Evolutionary conservation across 2,329 filamentous ascomycete genomes (phyloP).

Genomic region (Chaetomiaceae sp.): DNA sequence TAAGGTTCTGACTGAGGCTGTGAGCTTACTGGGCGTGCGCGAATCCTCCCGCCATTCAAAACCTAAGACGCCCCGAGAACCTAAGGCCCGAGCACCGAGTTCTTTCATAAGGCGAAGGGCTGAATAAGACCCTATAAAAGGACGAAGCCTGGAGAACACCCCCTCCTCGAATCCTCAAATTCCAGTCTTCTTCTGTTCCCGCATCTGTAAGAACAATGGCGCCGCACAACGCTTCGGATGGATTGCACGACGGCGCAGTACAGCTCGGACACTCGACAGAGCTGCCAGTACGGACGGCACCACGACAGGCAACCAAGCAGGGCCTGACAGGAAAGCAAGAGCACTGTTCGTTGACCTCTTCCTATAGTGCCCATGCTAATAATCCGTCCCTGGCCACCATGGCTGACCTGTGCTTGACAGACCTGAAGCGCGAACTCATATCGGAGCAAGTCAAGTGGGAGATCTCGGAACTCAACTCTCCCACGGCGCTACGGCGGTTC

Average conservation of each 20-base stretch:
- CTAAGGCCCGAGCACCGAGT: neutral
- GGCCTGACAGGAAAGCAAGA: conserved; percentile 91
- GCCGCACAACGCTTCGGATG: conserved; percentile 1
- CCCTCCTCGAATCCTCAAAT: neutral
- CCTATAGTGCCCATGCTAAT: no score
- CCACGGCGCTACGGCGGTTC: conserved; percentile 90
- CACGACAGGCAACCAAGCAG: conserved; percentile 37
- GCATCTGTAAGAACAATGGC: conserved; percentile 11
- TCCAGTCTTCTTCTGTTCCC: neutral
- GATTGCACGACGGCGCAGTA: conserved; percentile 4
- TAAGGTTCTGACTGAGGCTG: neutral
- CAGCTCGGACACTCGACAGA: conserved; percentile 6
- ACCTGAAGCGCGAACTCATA: conserved; percentile 93
- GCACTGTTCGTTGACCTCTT: conserved; percentile 63
- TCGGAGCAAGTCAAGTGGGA: conserved; percentile 85
- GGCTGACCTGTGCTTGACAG: conserved; percentile 42
- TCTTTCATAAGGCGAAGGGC: neutral
- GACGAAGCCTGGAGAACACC: neutral
- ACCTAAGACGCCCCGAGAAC: conserved; percentile 7
- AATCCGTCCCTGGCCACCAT: no score
- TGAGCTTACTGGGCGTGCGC: neutral
- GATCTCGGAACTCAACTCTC: conserved; percentile 88
- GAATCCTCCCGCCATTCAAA: no score
- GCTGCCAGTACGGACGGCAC: conserved; percentile 16
- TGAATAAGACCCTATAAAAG: neutral